These are phyloP conservation scores for Oldenlandia corymbosa DNA, from an alignment of 257 asterid species.

Conservation along the genomic window DNA sequence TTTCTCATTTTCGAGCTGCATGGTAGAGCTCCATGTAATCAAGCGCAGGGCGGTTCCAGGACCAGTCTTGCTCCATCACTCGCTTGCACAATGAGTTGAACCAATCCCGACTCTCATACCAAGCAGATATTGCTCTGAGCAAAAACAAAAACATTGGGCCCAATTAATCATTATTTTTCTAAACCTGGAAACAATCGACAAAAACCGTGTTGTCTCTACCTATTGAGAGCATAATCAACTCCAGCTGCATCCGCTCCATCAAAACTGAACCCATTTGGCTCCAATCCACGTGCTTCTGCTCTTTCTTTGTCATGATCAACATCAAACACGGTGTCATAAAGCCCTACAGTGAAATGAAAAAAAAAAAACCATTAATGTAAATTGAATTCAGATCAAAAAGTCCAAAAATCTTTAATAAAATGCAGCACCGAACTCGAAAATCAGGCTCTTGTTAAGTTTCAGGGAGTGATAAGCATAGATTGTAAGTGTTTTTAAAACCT, in stretches of 20 bases:
- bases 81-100: slow-evolving; percentile 67
- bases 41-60: slow-evolving; percentile 99
- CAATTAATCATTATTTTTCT: no score
- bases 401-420: background rate
- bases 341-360: slow-evolving; percentile 46
- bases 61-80: slow-evolving; percentile 99
- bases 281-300: slow-evolving; percentile 70
- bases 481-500: background rate
- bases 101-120: slow-evolving; percentile 88
- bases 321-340: slow-evolving; percentile 89
- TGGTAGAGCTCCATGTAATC: slow-evolving; percentile 96
- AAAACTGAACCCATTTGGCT: slow-evolving; percentile 89
- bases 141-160: slow-evolving; percentile 3
- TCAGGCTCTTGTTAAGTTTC: background rate
- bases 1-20: slow-evolving; percentile 64
- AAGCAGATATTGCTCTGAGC: slow-evolving; percentile 75
- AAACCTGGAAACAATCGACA: background rate
- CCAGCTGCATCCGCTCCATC: slow-evolving; percentile 97
- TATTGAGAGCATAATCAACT: slow-evolving; percentile 89
- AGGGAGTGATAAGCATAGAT: background rate
- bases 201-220: slow-evolving; percentile 38
- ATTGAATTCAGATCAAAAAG: background rate
- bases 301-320: slow-evolving; percentile 86
- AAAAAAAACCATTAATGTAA: background rate
- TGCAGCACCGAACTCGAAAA: background rate